Percentiles rank a stretch among this genome's conserved stretches.
Evolutionary conservation across 495 filamentous ascomycete genomes (phyloP).

Genomic region (Geoglossum glabrum): DNA sequence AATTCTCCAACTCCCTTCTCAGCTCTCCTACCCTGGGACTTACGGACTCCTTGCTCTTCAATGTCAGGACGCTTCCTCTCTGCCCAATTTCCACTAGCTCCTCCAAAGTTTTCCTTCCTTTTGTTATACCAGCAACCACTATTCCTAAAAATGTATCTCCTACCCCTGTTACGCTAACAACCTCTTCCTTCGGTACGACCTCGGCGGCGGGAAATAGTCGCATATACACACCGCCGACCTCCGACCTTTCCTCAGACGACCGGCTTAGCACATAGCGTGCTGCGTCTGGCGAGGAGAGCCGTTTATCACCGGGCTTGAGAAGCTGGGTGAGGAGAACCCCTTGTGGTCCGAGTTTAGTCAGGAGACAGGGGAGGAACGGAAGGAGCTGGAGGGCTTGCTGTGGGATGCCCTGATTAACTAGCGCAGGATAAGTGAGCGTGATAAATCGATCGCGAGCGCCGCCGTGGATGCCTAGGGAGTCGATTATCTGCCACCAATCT

Average conservation of each 20-base stretch:
- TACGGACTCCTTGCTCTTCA: conserved; percentile 2
- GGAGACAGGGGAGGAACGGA: conserved; percentile 64
- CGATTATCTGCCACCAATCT: conserved; percentile 63
- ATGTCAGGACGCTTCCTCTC: conserved; percentile 1
- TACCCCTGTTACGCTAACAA: conserved; percentile 82
- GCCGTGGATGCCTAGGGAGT: conserved; percentile 44
- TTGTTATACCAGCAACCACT: conserved; percentile 43
- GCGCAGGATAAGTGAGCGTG: conserved; percentile 29
- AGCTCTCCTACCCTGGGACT: conserved; percentile 3
- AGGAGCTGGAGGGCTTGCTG: conserved; percentile 70
- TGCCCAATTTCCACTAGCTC: not conserved
- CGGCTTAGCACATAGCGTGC: conserved; percentile 51
- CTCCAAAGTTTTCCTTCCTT: not conserved
- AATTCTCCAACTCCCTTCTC: not conserved
- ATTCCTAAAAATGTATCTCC: conserved; percentile 86
- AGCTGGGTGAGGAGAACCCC: conserved; percentile 66
- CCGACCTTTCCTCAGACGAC: conserved; percentile 23
- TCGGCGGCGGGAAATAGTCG: conserved; percentile 51
- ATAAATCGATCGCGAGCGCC: conserved; percentile 39
- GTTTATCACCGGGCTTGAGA: conserved; percentile 38
- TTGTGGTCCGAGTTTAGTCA: conserved; percentile 61
- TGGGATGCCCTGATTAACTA: conserved; percentile 66
- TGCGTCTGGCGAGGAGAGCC: conserved; percentile 36
- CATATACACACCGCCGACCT: conserved; percentile 74
- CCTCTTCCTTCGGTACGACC: conserved; percentile 32